Base-by-base conservation (phyloP, 805 yeast species). In the Saccharomycopsis amapae region DNA sequence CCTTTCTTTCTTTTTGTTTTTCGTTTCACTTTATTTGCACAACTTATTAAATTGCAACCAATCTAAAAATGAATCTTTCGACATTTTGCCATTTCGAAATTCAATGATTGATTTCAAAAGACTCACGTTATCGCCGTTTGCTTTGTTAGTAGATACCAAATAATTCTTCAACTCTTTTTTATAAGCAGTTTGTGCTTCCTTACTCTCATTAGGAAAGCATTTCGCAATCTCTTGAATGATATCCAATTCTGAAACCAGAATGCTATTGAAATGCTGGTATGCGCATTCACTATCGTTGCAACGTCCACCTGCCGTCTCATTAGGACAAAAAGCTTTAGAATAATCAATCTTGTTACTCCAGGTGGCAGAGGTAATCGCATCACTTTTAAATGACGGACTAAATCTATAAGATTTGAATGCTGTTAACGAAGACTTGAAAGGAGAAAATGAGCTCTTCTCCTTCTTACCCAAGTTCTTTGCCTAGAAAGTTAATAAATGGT, bases 391-490 rank as follows among this genome's bases (percentile, higher is more conserved):
- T 28, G 53, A 15, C 10, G 60, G 60, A 40, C 58, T 55, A 44
- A 57, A 57, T 20, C 42, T 39, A 45, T 48, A 56, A 10, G 60
- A 55, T 23, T 52, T 42, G 42, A 55, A 57, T 13, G 45, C 34
- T 25, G 45, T 44, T 40, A 58, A 40, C 5, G 60, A 56, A 12
- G 60, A 56, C 4, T 42, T 39, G 43, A 57, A 58, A 13, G 53
- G 33, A n/a, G 34, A 5, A 22, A 17, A 40, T 10, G 4, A 30
- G n/a, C n/a, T n/a, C 42, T 17, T 48, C 51, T 18, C 45, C 50
- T 19, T 45, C 22, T 40, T 52, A 22, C 32, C 42, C 51, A 25
- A 42, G 3, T 40, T 24, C 35, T 49, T 9, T 17, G 19, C 22
- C 42, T 38, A 38, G 34, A 38, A n/a, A 5, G 17, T 22, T 18